phyloP scores from a whole-genome alignment of 805 yeast genomes.

The Cephaloascus fragrans region DNA sequence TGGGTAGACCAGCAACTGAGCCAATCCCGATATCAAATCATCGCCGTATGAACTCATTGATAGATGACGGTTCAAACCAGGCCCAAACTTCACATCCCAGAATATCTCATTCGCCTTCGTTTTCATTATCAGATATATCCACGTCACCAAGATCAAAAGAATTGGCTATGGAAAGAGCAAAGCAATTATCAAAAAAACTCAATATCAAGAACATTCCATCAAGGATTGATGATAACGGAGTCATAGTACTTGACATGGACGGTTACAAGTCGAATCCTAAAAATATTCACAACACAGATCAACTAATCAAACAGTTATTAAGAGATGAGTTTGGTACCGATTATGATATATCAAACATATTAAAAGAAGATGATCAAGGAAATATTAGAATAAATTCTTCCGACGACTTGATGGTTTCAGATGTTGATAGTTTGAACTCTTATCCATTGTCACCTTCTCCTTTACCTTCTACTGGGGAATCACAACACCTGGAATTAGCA shows the following conservation, averaged over 20 bases:
- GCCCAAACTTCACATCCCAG: neutral
- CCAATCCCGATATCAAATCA: conserved; percentile 1
- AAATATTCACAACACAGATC: conserved; percentile 69
- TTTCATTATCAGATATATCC: conserved; percentile 1
- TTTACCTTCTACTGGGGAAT: neutral
- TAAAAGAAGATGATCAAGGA: conserved; percentile 56
- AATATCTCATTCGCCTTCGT: neutral
- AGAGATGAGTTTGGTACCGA: conserved; percentile 63
- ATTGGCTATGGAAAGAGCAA: conserved; percentile 47
- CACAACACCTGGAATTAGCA: conserved; percentile 8
- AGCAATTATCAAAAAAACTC: conserved; percentile 53
- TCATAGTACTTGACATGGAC: conserved; percentile 83
- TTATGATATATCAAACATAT: conserved; percentile 31
- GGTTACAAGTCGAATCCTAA: conserved; percentile 87
- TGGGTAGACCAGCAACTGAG: conserved; percentile 7
- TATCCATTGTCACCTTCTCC: neutral
- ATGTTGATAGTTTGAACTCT: neutral
- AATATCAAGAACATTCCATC: conserved; percentile 76
- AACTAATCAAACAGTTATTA: conserved; percentile 60
- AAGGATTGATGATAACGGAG: conserved; percentile 82
- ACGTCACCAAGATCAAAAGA: conserved; percentile 19
- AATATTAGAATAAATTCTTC: conserved; percentile 42
- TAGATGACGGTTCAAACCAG: neutral
- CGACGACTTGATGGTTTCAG: neutral
- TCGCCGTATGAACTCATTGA: conserved; percentile 1